Conservation (phyloP, 2,329 filamentous ascomycete genomes). For the Thelonectria olida region DNA sequence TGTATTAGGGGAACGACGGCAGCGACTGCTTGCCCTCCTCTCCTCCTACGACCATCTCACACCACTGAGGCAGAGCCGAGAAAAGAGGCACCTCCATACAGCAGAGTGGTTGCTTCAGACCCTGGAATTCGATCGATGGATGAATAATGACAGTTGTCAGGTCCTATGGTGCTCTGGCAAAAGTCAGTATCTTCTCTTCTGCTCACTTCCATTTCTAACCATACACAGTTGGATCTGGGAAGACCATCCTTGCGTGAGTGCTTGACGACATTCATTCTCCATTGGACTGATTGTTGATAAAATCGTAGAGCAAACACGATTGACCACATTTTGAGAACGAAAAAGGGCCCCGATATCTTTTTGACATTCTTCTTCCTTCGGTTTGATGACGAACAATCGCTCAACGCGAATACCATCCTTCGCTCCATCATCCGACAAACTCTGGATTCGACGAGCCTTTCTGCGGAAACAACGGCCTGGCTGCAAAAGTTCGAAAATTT, state of each 20-base stretch:
- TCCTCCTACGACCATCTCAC: not conserved
- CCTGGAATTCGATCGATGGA: constrained; percentile 38
- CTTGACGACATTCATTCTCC: not conserved
- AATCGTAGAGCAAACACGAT: constrained; percentile 21
- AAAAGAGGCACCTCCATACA: constrained; percentile 40
- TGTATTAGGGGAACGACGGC: not conserved
- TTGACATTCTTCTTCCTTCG: constrained; percentile 24
- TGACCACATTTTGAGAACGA: constrained; percentile 16
- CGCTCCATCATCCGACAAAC: constrained; percentile 28
- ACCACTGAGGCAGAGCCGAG: not conserved
- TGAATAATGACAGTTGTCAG: not conserved
- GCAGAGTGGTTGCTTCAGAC: constrained; percentile 41
- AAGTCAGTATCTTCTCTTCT: constrained; percentile 28
- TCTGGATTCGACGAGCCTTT: not conserved
- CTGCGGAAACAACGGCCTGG: not conserved
- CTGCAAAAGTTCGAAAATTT: not conserved
- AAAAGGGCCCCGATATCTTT: not conserved
- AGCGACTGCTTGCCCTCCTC: not conserved
- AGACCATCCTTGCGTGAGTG: constrained; percentile 30
- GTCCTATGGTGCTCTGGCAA: constrained; percentile 45
- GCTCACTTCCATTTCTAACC: not conserved
- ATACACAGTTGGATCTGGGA: constrained; percentile 41
- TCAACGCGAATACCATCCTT: constrained; percentile 24
- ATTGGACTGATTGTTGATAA: not conserved
- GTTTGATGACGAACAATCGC: constrained; percentile 19